Evolutionary conservation across 2,329 filamentous ascomycete genomes (phyloP), one percentile per base, ranked within the genome.

Genomic region (Alternaria gansuensis): DNA sequence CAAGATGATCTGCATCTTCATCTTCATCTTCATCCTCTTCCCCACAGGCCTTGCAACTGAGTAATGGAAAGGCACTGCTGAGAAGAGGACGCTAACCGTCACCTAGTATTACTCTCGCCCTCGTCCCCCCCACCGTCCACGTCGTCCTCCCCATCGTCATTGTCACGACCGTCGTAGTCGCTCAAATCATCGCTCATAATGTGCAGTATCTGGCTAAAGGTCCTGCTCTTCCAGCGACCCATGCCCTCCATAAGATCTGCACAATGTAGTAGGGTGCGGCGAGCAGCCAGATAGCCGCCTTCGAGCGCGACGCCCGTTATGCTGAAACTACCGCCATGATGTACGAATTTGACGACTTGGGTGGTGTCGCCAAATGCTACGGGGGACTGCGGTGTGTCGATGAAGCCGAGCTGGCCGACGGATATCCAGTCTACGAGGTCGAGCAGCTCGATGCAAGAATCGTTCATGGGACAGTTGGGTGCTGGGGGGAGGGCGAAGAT

Each of bases 181-280:
- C 79, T 78, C 40, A 81, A 63, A 57, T 79, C 78, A 73, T 85
- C 83, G 65, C 82, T 84, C 83, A 85, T 84, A 28, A 84, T 84
- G 62, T 83, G 81, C 48, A 85, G 67, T 50, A 85, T 82, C 63
- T 83, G 79, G 3, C 79, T 81, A 63, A 83, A 82, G 2, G 82
- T 82, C 54, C 79, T 75, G 41, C 81, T 79, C 62, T 81, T 82
- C 82, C 83, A 83, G 34, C 82, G 79, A 13, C 82, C 82, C 50
- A 83, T 81, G 39, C 83, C 83, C 55, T 84, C 83, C 69, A 85
- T 78, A 13, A 85, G 72, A 40, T 81, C 79, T 3, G 82, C 82
- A 67, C 82, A 85, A 64, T 84, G 82, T 14, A 84, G 71, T 28
- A 85, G 63, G 11, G 83, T 82, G 17, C 82, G 74, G 33, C 82